Conservation (phyloP, 2,329 filamentous ascomycete genomes). For the Apiospora pterosperma region DNA sequence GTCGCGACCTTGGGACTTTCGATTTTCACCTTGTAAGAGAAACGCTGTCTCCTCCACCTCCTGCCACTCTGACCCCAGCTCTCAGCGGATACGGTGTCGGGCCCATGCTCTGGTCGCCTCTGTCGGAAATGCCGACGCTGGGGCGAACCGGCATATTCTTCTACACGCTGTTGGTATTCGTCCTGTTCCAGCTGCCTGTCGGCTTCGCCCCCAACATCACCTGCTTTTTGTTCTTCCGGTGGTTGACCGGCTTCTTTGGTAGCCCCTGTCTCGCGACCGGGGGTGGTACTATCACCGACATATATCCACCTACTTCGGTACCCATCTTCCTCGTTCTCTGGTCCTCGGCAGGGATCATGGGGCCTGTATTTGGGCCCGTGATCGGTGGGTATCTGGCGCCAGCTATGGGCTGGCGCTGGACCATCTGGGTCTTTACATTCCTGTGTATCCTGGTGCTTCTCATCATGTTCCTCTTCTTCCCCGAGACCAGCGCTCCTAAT, state of each 20-base stretch:
- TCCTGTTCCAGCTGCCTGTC: slow-evolving; percentile 50
- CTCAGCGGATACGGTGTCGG: slow-evolving; percentile 33
- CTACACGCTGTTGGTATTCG: slow-evolving; percentile 53
- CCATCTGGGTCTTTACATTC: slow-evolving; percentile 47
- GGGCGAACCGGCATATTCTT: slow-evolving; percentile 58
- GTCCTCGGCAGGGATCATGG: slow-evolving; percentile 32
- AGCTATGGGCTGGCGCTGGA: slow-evolving; percentile 45
- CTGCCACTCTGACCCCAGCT: slow-evolving; percentile 13
- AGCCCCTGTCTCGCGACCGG: slow-evolving; percentile 25
- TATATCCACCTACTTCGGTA: slow-evolving; percentile 24
- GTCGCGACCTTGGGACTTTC: slow-evolving; percentile 20
- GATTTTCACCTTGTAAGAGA: slow-evolving; percentile 14
- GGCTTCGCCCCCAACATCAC: slow-evolving; percentile 51
- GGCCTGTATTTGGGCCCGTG: slow-evolving; percentile 46
- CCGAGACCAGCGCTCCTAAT: slow-evolving; percentile 49
- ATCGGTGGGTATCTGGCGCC: slow-evolving; percentile 43
- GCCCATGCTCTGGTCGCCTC: slow-evolving; percentile 52
- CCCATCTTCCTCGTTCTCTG: slow-evolving; percentile 33
- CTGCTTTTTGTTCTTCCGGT: slow-evolving; percentile 48
- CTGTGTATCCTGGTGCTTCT: slow-evolving; percentile 34
- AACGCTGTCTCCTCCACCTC: slow-evolving; percentile 9
- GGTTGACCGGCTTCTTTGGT: slow-evolving; percentile 46
- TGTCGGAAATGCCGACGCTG: slow-evolving; percentile 55
- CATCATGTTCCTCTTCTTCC: slow-evolving; percentile 48
- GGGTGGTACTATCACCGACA: slow-evolving; percentile 23